Percentiles rank a stretch among this genome's conserved stretches.
These are phyloP conservation scores for Dinochytrium kinnereticum DNA, from an alignment of 371 early-diverging fungal genomes.

Conservation along the genomic window DNA sequence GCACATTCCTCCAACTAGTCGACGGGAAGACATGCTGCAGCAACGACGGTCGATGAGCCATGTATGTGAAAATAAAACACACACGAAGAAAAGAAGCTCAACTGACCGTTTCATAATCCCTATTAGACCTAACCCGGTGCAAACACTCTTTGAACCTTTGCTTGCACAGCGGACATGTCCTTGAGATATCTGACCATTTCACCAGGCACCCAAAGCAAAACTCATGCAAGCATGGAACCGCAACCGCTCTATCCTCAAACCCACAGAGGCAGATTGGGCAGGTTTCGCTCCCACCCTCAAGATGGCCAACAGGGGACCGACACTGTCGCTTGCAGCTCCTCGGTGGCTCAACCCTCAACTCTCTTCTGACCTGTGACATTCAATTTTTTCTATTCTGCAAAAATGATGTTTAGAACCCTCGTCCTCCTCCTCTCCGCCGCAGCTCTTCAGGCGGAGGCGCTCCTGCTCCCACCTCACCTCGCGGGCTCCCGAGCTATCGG, in stretches of 20 bases:
- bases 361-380: no score
- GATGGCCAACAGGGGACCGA: background rate
- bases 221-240: constrained; percentile 30
- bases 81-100: background rate
- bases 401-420: no score
- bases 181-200: constrained; percentile 33
- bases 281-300: background rate
- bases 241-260: constrained; percentile 7
- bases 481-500: background rate
- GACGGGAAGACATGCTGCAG: background rate
- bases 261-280: constrained; percentile 32
- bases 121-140: background rate
- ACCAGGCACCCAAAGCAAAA: constrained; percentile 47
- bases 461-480: background rate
- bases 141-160: constrained; percentile 12
- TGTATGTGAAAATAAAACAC: background rate
- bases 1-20: background rate
- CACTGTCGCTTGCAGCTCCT: background rate
- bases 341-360: no score
- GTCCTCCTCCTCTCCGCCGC: background rate
- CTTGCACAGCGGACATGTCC: constrained; percentile 48
- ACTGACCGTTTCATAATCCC: constrained; percentile 4
- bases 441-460: background rate
- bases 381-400: no score
- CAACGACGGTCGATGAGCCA: background rate